A percentile compares a stretch with the other conserved stretches of the same genome.
Evolutionary conservation across 2,329 filamentous ascomycete genomes (phyloP).

Genomic region (Pestalotiopsis sp.): DNA sequence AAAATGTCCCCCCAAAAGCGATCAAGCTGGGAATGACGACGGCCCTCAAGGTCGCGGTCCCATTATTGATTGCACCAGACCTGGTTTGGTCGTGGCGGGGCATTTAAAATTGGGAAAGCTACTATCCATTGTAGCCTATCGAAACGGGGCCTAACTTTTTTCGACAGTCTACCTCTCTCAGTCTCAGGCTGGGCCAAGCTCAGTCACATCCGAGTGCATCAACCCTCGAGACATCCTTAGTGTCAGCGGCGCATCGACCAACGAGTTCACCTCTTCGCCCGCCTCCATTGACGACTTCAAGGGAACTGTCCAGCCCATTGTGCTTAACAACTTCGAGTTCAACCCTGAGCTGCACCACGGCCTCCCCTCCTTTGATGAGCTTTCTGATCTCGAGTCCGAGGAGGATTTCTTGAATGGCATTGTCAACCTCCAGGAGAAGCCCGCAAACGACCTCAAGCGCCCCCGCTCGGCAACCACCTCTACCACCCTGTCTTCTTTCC

Average conservation of each 20-base stretch:
- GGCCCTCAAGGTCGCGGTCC: background rate
- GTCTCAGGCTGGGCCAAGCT: slow-evolving; percentile 51
- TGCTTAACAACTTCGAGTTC: slow-evolving; percentile 55
- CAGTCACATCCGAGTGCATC: slow-evolving; percentile 71
- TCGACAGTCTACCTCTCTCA: slow-evolving; percentile 30
- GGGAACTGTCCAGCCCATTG: slow-evolving; percentile 50
- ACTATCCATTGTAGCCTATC: slow-evolving; percentile 30
- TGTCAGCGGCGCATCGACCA: slow-evolving; percentile 60
- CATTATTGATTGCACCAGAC: background rate
- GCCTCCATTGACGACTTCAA: slow-evolving; percentile 62
- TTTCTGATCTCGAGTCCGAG: slow-evolving; percentile 89
- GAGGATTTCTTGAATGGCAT: slow-evolving; percentile 81
- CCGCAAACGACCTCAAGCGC: slow-evolving; percentile 67
- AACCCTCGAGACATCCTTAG: slow-evolving; percentile 93
- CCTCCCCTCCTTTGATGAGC: slow-evolving; percentile 78
- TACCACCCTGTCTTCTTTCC: slow-evolving; percentile 69
- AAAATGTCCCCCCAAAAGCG: too few species aligned
- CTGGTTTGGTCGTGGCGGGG: slow-evolving; percentile 9
- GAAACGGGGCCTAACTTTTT: slow-evolving; percentile 26
- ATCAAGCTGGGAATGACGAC: background rate
- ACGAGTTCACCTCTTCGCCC: slow-evolving; percentile 68
- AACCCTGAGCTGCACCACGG: slow-evolving; percentile 53
- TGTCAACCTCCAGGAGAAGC: slow-evolving; percentile 64
- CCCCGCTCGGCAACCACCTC: slow-evolving; percentile 69
- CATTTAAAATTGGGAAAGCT: slow-evolving; percentile 17